Evolutionary conservation across 140 eudicot species (phyloP).

Genomic region (Stevia rebaudiana): DNA sequence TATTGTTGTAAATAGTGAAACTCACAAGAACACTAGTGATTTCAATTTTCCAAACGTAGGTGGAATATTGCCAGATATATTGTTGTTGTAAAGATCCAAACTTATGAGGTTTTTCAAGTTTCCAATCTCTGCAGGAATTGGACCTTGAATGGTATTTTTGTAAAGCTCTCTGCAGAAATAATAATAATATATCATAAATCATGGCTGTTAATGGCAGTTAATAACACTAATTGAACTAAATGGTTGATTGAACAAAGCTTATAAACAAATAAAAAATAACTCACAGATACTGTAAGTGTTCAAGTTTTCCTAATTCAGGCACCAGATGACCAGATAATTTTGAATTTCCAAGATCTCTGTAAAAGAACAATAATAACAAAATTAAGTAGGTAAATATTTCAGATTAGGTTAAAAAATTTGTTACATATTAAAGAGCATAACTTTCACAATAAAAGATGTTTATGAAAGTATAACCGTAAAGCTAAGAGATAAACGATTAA

Average conservation of each 20-base stretch:
- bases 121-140: slow-evolving; percentile 79
- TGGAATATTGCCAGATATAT: slow-evolving; percentile 79
- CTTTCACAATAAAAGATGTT: neutral
- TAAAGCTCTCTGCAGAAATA: slow-evolving; percentile 78
- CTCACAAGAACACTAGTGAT: slow-evolving; percentile 85
- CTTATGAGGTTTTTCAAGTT: slow-evolving; percentile 83
- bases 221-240: neutral
- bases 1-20: slow-evolving; percentile 18
- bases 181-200: neutral
- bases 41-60: slow-evolving; percentile 69
- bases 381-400: neutral
- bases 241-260: neutral
- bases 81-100: slow-evolving; percentile 88
- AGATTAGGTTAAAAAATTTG: neutral
- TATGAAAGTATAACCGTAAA: neutral
- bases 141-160: slow-evolving; percentile 78
- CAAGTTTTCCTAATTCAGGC: slow-evolving; percentile 81
- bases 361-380: slow-evolving; percentile 1
- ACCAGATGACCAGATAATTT: slow-evolving; percentile 87
- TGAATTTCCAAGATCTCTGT: slow-evolving; percentile 94
- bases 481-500: neutral
- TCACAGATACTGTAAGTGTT: slow-evolving; percentile 91
- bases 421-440: neutral
- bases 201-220: neutral
- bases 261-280: slow-evolving; percentile 24